These are phyloP conservation scores for Annulohypoxylon bovei DNA, from an alignment of 495 filamentous ascomycete genomes.

Conservation along the genomic window DNA sequence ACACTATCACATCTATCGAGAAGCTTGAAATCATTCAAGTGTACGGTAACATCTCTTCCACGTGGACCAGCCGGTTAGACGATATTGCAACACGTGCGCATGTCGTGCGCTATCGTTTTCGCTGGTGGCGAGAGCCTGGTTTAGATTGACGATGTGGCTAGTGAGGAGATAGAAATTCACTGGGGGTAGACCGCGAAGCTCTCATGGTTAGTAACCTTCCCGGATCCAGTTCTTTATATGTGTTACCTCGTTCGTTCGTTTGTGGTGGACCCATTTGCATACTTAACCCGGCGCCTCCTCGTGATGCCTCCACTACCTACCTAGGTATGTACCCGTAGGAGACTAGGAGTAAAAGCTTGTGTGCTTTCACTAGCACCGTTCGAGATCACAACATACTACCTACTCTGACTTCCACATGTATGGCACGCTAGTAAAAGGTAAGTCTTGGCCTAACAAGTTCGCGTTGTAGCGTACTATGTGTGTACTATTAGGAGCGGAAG, in stretches of 20 bases:
- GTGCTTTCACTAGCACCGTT: too few relatives aligned
- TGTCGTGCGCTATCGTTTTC: slow-evolving; percentile 21
- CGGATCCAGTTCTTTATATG: neutral
- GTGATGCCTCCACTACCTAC: too few relatives aligned
- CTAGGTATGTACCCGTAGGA: too few relatives aligned
- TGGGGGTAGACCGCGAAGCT: neutral
- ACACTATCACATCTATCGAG: slow-evolving; percentile 21
- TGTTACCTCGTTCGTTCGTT: neutral
- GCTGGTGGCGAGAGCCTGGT: slow-evolving; percentile 41
- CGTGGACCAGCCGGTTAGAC: slow-evolving; percentile 34
- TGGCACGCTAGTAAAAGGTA: too few relatives aligned
- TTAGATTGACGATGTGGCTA: slow-evolving; percentile 20
- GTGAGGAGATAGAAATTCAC: neutral
- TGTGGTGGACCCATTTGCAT: too few relatives aligned
- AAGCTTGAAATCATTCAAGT: slow-evolving; percentile 28
- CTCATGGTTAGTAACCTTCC: neutral
- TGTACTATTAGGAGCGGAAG: neutral
- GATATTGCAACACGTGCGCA: slow-evolving; percentile 1
- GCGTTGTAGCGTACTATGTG: neutral
- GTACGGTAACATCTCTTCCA: slow-evolving; percentile 30
- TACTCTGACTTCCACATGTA: neutral
- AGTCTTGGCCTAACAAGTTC: too few relatives aligned
- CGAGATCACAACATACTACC: neutral
- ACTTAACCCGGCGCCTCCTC: too few relatives aligned
- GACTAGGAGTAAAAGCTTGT: too few relatives aligned